phyloP scores from a whole-genome alignment of 768 basidiomycete genomes.

The Boletus barrowsii region DNA sequence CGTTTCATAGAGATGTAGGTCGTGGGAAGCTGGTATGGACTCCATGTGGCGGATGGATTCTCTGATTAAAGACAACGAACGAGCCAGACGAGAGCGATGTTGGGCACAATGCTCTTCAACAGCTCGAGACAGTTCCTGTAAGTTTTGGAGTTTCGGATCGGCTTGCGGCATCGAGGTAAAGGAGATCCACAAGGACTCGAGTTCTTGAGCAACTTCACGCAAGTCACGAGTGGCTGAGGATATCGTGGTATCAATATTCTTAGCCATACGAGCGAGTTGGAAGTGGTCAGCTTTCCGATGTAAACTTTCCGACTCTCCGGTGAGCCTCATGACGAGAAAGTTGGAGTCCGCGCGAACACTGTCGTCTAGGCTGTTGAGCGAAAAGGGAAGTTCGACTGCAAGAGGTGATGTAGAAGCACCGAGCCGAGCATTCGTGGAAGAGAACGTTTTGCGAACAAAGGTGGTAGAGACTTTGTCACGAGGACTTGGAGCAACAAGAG shows the following conservation, averaged over 20 bases:
- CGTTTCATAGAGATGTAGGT: slow-evolving; percentile 43
- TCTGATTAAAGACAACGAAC: slow-evolving; percentile 52
- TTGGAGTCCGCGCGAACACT: slow-evolving; percentile 69
- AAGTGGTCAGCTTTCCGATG: slow-evolving; percentile 47
- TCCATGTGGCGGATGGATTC: slow-evolving; percentile 58
- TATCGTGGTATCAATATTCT: slow-evolving; percentile 46
- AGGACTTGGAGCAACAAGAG: slow-evolving; percentile 47
- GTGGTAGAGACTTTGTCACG: slow-evolving; percentile 10
- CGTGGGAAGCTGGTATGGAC: slow-evolving; percentile 39
- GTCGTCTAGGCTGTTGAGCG: slow-evolving; percentile 57
- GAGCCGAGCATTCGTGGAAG: slow-evolving; percentile 35
- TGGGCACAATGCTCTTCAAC: slow-evolving; percentile 35
- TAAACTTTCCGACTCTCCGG: slow-evolving; percentile 50
- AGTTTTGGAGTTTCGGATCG: slow-evolving; percentile 30
- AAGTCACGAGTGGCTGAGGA: slow-evolving; percentile 38
- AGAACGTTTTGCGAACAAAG: slow-evolving; percentile 34
- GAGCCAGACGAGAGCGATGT: slow-evolving; percentile 38
- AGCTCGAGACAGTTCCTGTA: slow-evolving; percentile 37
- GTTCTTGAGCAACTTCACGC: slow-evolving; percentile 36
- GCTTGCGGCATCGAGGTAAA: slow-evolving; percentile 29
- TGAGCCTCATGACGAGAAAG: slow-evolving; percentile 60
- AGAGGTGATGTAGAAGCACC: slow-evolving; percentile 32
- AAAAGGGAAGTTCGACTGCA: slow-evolving; percentile 48
- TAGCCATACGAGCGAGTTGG: slow-evolving; percentile 51
- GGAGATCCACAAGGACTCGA: slow-evolving; percentile 38